Evolutionary conservation across 106 monocot species (phyloP).

Genomic region (Dendrobium officinale): DNA sequence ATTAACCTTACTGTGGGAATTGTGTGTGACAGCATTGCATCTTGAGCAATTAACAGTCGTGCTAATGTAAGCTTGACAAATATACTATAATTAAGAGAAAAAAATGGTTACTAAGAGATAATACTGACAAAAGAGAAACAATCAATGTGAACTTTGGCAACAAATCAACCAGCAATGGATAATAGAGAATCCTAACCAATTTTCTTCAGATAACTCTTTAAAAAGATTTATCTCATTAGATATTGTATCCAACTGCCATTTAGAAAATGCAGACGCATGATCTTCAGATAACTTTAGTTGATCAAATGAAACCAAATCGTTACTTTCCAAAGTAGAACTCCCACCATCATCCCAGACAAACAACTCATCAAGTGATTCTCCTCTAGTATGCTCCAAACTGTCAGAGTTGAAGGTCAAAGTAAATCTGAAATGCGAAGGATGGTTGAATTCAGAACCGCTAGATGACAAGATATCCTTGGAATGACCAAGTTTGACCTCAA

Average conservation of each 20-base stretch:
- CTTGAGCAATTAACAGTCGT: constrained; percentile 45
- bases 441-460: constrained; percentile 20
- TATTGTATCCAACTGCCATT: constrained; percentile 69
- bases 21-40: constrained; percentile 30
- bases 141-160: not conserved
- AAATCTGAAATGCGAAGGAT: constrained; percentile 47
- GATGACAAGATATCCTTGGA: constrained; percentile 38
- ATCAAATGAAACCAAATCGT: constrained; percentile 20
- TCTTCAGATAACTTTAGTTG: constrained; percentile 24
- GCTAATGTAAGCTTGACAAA: constrained; percentile 81
- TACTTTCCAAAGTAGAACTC: constrained; percentile 15
- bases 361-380: constrained; percentile 21
- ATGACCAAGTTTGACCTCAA: constrained; percentile 43
- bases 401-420: constrained; percentile 22
- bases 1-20: constrained; percentile 13
- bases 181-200: constrained; percentile 43
- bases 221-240: constrained; percentile 67
- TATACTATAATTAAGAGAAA: constrained; percentile 46
- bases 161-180: not conserved
- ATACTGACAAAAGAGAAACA: constrained; percentile 1
- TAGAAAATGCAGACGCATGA: constrained; percentile 15
- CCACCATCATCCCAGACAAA: constrained; percentile 49
- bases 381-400: constrained; percentile 7
- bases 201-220: constrained; percentile 53
- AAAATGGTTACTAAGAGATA: not conserved